Base-by-base conservation (phyloP, 2,329 filamentous ascomycete species). In the Penicillium fuscoglaucum region DNA sequence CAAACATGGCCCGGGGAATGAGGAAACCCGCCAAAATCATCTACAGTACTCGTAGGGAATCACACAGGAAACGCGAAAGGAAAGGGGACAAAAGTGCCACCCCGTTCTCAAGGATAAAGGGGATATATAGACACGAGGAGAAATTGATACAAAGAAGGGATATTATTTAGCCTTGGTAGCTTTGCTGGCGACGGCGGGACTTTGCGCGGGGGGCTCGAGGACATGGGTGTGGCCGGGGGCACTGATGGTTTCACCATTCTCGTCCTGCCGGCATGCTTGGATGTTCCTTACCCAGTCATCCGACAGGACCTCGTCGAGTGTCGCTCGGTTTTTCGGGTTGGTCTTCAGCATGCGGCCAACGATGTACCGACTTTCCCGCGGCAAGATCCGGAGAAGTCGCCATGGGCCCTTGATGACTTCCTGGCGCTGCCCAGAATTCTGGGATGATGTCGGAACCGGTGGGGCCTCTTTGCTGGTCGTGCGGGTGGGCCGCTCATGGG, bases 261-360 rank as follows among this genome's bases (percentile, higher is more conserved):
- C 82, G 71, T 96, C 82, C 69, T 88, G 93, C 62, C 88, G 83
- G 74, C 95, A 99, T 43, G 96, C 91, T 21, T 89, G 81, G 33
- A 90, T 91, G 67, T 89, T 87, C 48, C 87, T 85, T n/a, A 98
- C 87, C 95, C 95, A 99, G 17, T 89, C 87, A 71, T 99, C 93
- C 24, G 87, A 84, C 52, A 97, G 77, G 19, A 99, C 90, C 69
- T 99, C 92, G 26, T 88, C 83, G 80, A 99, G 89, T 3, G 85
- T 90, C 3, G 92, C 93, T 57, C 95, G 86, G 64, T 89, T 88
- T 70, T 86, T 89, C 0, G 93, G 91, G 68, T 96, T 87, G 51
- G 97, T 83, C 69, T 95, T 91, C 37, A 99, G 84, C 95, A 99
- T 99, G 57, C 90, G 84, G 45, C 91, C 88, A 55, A 99, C 89